Evolutionary conservation across 495 filamentous ascomycete genomes (phyloP).

Genomic region (Penicillium silybi): DNA sequence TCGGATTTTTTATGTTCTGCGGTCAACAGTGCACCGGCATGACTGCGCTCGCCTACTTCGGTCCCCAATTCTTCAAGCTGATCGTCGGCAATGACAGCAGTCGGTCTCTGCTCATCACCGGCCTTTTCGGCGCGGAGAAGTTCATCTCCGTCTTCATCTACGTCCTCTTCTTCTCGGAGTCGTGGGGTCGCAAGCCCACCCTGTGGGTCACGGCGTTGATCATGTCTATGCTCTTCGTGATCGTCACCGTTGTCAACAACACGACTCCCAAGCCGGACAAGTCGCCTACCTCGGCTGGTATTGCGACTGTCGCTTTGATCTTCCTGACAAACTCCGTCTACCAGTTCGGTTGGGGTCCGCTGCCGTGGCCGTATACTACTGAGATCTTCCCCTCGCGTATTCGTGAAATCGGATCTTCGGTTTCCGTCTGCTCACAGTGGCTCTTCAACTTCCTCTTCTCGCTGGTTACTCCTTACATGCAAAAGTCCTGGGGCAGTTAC

Average conservation of each 20-base stretch:
- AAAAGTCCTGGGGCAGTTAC: constrained; percentile 42
- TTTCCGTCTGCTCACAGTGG: constrained; percentile 45
- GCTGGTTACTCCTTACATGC: constrained; percentile 46
- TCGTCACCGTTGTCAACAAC: constrained; percentile 39
- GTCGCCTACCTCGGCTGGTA: constrained; percentile 33
- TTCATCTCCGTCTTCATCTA: constrained; percentile 42
- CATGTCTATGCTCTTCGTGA: constrained; percentile 48
- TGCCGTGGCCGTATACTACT: constrained; percentile 47
- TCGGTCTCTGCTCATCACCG: constrained; percentile 39
- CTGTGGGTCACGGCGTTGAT: constrained; percentile 48
- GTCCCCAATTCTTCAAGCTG: constrained; percentile 47
- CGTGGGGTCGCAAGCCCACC: constrained; percentile 50
- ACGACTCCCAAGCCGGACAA: constrained; percentile 28
- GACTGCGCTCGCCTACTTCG: constrained; percentile 43
- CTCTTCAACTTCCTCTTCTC: constrained; percentile 50
- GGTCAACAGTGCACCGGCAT: constrained; percentile 42
- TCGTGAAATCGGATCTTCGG: constrained; percentile 41
- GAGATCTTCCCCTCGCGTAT: constrained; percentile 48
- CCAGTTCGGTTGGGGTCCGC: constrained; percentile 49
- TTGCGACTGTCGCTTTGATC: constrained; percentile 47
- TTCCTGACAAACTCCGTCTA: constrained; percentile 45
- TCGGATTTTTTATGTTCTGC: constrained; percentile 37
- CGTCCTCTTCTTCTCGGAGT: constrained; percentile 50
- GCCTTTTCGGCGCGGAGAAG: constrained; percentile 50
- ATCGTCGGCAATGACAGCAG: constrained; percentile 39